Percentiles rank a stretch among this genome's conserved stretches.
Evolutionary conservation across 768 basidiomycete genomes (phyloP).

Genomic region (Hygrocybe punicea): DNA sequence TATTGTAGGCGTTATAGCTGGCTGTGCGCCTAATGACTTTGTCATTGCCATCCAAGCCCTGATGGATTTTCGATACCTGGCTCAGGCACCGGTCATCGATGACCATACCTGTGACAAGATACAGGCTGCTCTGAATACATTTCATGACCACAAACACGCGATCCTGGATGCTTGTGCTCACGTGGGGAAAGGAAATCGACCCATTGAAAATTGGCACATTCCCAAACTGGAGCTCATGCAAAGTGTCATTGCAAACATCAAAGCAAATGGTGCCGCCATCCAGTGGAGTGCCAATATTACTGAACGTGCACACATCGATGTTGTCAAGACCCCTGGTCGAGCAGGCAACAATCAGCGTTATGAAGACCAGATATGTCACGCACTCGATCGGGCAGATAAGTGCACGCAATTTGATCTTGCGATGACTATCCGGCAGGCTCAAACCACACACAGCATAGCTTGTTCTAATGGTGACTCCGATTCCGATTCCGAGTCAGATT

Average conservation of each 20-base stretch:
- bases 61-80: constrained; percentile 37
- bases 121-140: constrained; percentile 20
- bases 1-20: constrained; percentile 35
- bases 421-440: not conserved
- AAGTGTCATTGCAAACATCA: constrained; percentile 27
- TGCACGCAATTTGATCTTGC: constrained; percentile 27
- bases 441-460: not conserved
- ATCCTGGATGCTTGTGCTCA: constrained; percentile 31
- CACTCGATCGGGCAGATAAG: constrained; percentile 32
- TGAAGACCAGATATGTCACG: constrained; percentile 32
- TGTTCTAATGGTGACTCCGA: not conserved
- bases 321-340: constrained; percentile 32
- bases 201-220: constrained; percentile 38
- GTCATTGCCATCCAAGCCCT: constrained; percentile 33
- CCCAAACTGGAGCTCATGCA: constrained; percentile 43
- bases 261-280: constrained; percentile 26
- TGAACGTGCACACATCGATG: constrained; percentile 31
- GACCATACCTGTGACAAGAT: constrained; percentile 19
- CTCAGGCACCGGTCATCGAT: constrained; percentile 30
- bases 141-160: constrained; percentile 35
- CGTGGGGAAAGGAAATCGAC: constrained; percentile 17
- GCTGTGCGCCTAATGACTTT: constrained; percentile 28
- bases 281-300: constrained; percentile 38
- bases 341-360: constrained; percentile 33
- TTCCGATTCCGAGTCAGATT: not conserved